Base-by-base conservation (phyloP, 345 rosid species). In the Euphorbia lathyris region DNA sequence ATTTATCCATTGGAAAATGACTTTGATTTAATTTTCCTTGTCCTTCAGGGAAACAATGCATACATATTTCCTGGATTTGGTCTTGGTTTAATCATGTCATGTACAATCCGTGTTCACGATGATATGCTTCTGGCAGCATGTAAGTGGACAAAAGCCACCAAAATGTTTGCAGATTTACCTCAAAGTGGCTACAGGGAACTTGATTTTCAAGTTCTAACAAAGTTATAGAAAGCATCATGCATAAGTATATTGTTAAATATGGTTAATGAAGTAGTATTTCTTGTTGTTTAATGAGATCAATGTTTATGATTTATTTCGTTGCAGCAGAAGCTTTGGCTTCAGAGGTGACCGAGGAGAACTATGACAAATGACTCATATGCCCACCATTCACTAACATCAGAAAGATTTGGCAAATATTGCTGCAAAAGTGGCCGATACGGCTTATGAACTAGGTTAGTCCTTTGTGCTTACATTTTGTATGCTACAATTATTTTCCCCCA, bases 41-140 rank as follows among this genome's bases (percentile, higher is more conserved):
- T 48, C 40, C 22, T 77, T 71, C 89, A 91, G 98, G 92, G 94
- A 58, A 93, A 93, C 81, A 93, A 94, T 73, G 98, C 98, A 13
- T 94, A 94, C 79, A 87, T 94, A 67, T 94, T 91, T 86, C 98
- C 98, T 34, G 98, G 98, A 70, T 78, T 94, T 29, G 98, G 98
- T 62, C 84, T 94, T 71, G 98, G 98, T 61, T 79, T 94, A 74
- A 85, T 94, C 58, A 91, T 91, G 93, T 94, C 98, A 7, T 97
- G 98, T 20, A 76, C 98, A 23, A 91, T 94, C 60, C 98, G 97
- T 5, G 96, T 90, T 58, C 98, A 91, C 11, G 97, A 94, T 34
- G 93, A 90, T 79, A 89, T 94, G 98, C 96, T 94, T 76, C 82
- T 94, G 68, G 96, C 90, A 13, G 97, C 97, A 42, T 81, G 96